Base-by-base conservation (phyloP, 2,329 filamentous ascomycete genomes). In the Epichloe typhina region DNA sequence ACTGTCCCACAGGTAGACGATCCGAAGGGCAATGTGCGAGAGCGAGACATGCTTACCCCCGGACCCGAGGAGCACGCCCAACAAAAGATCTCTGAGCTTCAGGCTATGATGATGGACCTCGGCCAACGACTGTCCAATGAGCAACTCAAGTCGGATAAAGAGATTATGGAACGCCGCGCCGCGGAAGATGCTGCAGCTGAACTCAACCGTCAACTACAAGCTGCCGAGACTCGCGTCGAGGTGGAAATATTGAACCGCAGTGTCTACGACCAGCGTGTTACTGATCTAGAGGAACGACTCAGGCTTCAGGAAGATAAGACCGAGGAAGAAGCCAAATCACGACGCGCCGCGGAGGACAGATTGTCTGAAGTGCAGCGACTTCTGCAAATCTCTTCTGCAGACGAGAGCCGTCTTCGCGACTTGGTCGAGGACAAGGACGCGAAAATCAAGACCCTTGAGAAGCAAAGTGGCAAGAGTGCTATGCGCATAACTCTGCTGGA, bases 321-420 rank as follows among this genome's bases (percentile, higher is more conserved):
- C 1, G 83, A 88, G 55, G 69, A 79, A 49, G 84, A 90, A 58
- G 69, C 83, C 53, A 71, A 75, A 43, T 68, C 69, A 46, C 79
- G 85, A 52, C 77, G 84, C 50, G 74, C 79, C 36, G 82, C 83
- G 1, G 85, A 90, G 62, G 86, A 90, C 60, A 79, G 79, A 53
- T 70, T 88, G 13, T 77, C 82, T 5, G 84, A 90, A 61, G 74
- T 82, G n/a, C 83, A 89, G 64, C 75, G 81, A 50, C 74, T 84
- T 21, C 73, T 88, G 26, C 77, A 80, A 52, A 76, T 82, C 55
- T 78, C 84, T 5, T 79, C 84, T n/a, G 83, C 88, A 61, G 84
- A 89, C 61, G 83, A 86, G 56, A 76, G 76, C 55, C 77, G 83
- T 50, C 75, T 90, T 5, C 75, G 82, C 26, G 76, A 83, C 52